Conservation (phyloP, 2,329 filamentous ascomycete species). For the Thelonectria rubi region DNA sequence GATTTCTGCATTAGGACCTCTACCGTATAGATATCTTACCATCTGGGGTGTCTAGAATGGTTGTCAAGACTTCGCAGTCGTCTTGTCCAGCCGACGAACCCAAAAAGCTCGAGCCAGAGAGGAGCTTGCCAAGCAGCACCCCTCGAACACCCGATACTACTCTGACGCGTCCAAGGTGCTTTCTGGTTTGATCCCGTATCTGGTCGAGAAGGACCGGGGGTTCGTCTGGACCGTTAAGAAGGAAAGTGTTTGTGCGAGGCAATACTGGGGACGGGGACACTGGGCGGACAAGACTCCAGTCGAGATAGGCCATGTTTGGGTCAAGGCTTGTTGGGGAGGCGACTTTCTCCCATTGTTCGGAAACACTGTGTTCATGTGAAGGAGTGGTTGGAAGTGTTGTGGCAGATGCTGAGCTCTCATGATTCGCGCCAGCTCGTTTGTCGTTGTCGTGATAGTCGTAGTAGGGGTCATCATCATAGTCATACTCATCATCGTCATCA, state of each 20-base stretch:
- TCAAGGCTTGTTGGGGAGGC: background rate
- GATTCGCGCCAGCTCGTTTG: background rate
- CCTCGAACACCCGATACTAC: constrained; percentile 9
- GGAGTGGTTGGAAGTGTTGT: background rate
- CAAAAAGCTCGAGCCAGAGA: background rate
- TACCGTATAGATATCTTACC: background rate
- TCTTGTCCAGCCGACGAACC: background rate
- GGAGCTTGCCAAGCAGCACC: background rate
- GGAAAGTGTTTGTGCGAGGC: background rate
- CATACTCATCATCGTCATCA: no score
- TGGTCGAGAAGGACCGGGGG: background rate
- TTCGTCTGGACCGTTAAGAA: background rate
- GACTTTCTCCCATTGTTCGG: constrained; percentile 1
- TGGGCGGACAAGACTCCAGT: background rate
- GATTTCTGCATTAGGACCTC: background rate
- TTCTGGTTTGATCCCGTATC: background rate
- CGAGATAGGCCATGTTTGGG: background rate
- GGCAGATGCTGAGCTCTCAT: background rate
- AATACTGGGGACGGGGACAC: background rate
- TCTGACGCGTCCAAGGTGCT: background rate
- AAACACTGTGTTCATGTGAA: background rate
- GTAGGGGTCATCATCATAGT: no score
- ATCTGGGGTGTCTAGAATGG: background rate
- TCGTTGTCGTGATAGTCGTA: background rate
- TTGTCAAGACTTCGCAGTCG: constrained; percentile 1